Conservation (phyloP, 768 basidiomycete species). For the Boletus vinaceobasis region DNA sequence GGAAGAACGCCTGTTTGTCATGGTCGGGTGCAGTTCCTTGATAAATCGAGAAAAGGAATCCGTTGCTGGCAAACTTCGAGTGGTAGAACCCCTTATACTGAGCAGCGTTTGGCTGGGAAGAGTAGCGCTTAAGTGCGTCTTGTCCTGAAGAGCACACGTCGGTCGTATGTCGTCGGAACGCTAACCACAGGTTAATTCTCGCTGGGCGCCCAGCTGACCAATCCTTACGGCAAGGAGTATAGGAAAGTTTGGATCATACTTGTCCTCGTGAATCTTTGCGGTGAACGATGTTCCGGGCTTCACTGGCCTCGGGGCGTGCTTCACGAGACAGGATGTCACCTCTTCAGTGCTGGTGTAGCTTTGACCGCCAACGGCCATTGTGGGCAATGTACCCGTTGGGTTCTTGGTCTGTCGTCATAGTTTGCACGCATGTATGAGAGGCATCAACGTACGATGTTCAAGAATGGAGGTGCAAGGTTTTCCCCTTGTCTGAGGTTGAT, state of each 20-base stretch:
- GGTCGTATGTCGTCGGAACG: conserved; percentile 34
- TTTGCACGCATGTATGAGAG: neutral
- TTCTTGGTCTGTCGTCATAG: conserved; percentile 32
- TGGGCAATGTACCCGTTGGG: conserved; percentile 43
- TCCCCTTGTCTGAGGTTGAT: conserved; percentile 45
- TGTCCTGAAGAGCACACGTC: conserved; percentile 36
- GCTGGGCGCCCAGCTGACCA: neutral
- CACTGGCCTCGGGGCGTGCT: conserved; percentile 37
- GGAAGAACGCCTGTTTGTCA: conserved; percentile 39
- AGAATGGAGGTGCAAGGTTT: conserved; percentile 46
- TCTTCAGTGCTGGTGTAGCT: conserved; percentile 39
- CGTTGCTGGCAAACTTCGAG: conserved; percentile 39
- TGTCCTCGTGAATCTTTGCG: conserved; percentile 42
- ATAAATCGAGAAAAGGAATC: conserved; percentile 40
- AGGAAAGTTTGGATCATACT: conserved; percentile 53
- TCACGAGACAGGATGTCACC: conserved; percentile 40
- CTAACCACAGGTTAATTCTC: conserved; percentile 21
- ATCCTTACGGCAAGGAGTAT: conserved; percentile 37
- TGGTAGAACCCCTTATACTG: conserved; percentile 44
- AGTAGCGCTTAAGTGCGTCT: conserved; percentile 37
- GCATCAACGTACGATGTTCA: conserved; percentile 33
- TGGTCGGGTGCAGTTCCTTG: conserved; percentile 35
- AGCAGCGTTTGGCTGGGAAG: conserved; percentile 32
- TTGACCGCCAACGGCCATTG: conserved; percentile 35
- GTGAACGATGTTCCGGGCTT: conserved; percentile 36